Conservation (phyloP, 768 basidiomycete species). For the Collybiopsis confluens region DNA sequence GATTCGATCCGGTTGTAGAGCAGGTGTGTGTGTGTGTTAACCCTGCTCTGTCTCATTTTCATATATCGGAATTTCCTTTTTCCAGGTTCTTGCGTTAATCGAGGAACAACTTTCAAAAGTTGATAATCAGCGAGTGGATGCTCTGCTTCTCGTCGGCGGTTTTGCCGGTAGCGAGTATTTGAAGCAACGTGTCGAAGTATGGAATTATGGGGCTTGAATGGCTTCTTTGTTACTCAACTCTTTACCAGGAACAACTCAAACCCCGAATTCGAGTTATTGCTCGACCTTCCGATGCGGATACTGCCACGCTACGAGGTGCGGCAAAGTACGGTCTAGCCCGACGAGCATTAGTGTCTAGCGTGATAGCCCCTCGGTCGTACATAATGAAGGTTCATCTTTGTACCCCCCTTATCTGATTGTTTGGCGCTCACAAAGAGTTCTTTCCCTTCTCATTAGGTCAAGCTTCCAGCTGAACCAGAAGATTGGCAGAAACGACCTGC, state of each 20-base stretch:
- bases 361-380: conserved; percentile 80
- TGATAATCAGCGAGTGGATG: conserved; percentile 73
- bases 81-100: conserved; percentile 71
- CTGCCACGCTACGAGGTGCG: conserved; percentile 85
- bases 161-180: conserved; percentile 86
- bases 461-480: conserved; percentile 82
- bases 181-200: conserved; percentile 71
- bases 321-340: conserved; percentile 82
- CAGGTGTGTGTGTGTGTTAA: conserved; percentile 44
- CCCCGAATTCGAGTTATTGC: conserved; percentile 69
- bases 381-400: conserved; percentile 64
- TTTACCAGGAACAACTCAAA: conserved; percentile 58
- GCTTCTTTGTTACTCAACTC: not conserved
- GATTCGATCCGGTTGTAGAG: conserved; percentile 82
- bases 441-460: conserved; percentile 48
- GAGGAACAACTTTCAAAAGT: conserved; percentile 69
- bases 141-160: conserved; percentile 84
- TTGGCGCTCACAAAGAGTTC: too few species aligned
- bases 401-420: too few species aligned
- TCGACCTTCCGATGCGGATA: conserved; percentile 82
- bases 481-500: conserved; percentile 84
- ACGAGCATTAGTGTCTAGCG: conserved; percentile 70
- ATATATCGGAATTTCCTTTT: not conserved
- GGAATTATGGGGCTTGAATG: conserved; percentile 18
- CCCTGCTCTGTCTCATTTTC: conserved; percentile 2